Percentiles rank a stretch among this genome's conserved stretches.
phyloP scores from a whole-genome alignment of 805 yeast species.

The Clavispora carvajalis region DNA sequence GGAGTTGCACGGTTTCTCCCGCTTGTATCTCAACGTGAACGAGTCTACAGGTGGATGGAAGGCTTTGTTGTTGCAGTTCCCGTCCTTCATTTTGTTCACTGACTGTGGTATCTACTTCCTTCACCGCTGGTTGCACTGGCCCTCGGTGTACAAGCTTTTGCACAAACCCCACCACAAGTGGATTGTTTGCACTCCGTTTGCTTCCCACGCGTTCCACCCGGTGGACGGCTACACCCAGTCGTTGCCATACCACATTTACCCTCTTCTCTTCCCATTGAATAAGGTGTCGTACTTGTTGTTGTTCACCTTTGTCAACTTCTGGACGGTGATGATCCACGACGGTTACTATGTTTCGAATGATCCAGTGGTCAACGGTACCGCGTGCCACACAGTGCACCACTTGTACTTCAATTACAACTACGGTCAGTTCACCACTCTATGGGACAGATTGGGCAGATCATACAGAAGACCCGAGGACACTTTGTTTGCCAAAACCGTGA shows the following conservation, averaged over 20 bases:
- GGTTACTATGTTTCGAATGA: conserved; percentile 93
- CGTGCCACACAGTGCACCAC: conserved; percentile 97
- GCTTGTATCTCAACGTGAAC: conserved; percentile 61
- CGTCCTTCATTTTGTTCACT: conserved; percentile 82
- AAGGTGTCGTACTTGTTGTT: conserved; percentile 75
- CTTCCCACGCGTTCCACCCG: conserved; percentile 98
- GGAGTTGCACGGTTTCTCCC: conserved; percentile 81
- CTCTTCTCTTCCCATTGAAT: conserved; percentile 88
- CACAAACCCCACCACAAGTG: conserved; percentile 99
- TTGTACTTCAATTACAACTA: conserved; percentile 95
- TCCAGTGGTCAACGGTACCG: conserved; percentile 94
- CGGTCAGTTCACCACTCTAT: conserved; percentile 95
- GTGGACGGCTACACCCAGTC: conserved; percentile 94
- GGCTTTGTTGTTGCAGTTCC: conserved; percentile 62
- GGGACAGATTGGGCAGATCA: conserved; percentile 95
- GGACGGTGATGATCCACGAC: conserved; percentile 99
- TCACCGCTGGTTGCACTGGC: conserved; percentile 94
- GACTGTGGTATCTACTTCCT: conserved; percentile 89
- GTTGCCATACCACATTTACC: conserved; percentile 88
- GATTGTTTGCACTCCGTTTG: conserved; percentile 98
- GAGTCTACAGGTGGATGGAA: conserved; percentile 65
- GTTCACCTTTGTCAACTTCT: conserved; percentile 89
- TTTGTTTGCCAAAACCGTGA: conserved; percentile 54
- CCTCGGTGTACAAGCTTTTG: conserved; percentile 71
- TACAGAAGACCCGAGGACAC: conserved; percentile 90